Percentiles rank a stretch among this genome's conserved stretches.
Conservation (phyloP, 495 filamentous ascomycete species). For the Penicillium argentinense region DNA sequence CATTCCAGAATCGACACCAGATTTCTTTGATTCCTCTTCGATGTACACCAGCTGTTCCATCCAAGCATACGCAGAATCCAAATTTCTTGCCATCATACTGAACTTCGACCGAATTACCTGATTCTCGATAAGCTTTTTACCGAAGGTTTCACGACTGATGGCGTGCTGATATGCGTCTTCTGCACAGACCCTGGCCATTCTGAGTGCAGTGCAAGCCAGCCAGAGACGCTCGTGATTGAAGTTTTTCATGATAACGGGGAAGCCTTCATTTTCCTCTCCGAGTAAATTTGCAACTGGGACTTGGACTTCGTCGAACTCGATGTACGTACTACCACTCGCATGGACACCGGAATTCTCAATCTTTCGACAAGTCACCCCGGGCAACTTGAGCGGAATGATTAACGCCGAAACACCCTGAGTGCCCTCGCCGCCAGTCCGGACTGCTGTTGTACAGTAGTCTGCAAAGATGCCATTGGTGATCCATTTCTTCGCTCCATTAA, state of each 20-base stretch:
- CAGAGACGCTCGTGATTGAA: slow-evolving; percentile 44
- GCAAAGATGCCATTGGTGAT: slow-evolving; percentile 51
- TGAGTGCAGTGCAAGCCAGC: slow-evolving; percentile 33
- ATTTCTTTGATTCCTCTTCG: slow-evolving; percentile 22
- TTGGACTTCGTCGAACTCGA: slow-evolving; percentile 38
- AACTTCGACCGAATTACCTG: slow-evolving; percentile 41
- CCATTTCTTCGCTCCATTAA: slow-evolving; percentile 54
- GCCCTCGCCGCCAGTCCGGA: slow-evolving; percentile 46
- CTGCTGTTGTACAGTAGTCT: slow-evolving; percentile 48
- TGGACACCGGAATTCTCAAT: slow-evolving; percentile 65
- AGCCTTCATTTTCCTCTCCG: slow-evolving; percentile 39
- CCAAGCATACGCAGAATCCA: slow-evolving; percentile 39
- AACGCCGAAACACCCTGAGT: slow-evolving; percentile 42
- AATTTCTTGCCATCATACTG: slow-evolving; percentile 30
- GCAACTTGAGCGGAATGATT: slow-evolving; percentile 42
- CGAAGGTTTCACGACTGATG: slow-evolving; percentile 41
- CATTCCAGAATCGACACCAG: slow-evolving; percentile 24
- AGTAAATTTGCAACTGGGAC: slow-evolving; percentile 35
- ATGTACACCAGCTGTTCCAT: slow-evolving; percentile 42
- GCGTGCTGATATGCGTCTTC: slow-evolving; percentile 42
- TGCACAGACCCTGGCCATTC: slow-evolving; percentile 35
- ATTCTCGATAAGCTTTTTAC: slow-evolving; percentile 39
- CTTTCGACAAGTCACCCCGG: slow-evolving; percentile 60
- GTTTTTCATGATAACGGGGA: slow-evolving; percentile 45
- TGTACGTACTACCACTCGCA: slow-evolving; percentile 33